Evolutionary conservation across 148 eudicot species (phyloP), one percentile per base, ranked within the genome.

Genomic region (Arbutus unedo): DNA sequence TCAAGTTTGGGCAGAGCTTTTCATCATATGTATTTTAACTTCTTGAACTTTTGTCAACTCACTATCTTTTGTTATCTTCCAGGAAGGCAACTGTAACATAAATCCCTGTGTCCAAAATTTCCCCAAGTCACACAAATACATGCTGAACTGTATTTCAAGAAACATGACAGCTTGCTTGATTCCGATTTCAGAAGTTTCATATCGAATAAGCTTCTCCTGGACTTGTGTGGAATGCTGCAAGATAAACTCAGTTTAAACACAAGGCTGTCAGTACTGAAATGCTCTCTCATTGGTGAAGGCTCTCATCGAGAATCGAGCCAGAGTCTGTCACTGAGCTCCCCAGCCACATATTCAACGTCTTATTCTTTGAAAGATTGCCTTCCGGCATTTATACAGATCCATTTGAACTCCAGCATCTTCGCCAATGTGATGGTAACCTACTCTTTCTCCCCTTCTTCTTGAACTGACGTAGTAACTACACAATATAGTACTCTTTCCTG

Each of bases 351-450:
- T 96, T 92, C 87, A 89, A 93, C 83, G 76, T 91, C 60, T 86
- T 94, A 74, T 50, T 91, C 74, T 75, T 94, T 49, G 99, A 96
- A 88, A 93, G 87, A 82, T 84, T 96, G 54, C 99, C 97, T 1
- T 87, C 84, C 80, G 98, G 99, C 31, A 88, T 94, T 76, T 94
- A 93, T 82, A 96, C 97, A 8, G 99, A 96, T 86, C 96, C 99
- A 60, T 96, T 94, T 90, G 98, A 96, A 85, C 92, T 93, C 50
- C 91, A 93, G 83, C 97, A 93, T 85, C 89, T 94, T 79, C 73
- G 88, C 78, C 85, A 89, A 18, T 92, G 89, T 53, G 92, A 93
- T 53, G 99, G 97, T 96, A 91, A 84, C 79, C 81, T 88, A 14
- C 77, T 55, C 19, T 64, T 62, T 60, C 8, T 64, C 25, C 56